phyloP scores from a whole-genome alignment of 495 filamentous ascomycete genomes.

The Xanthoparmelia taractica region DNA sequence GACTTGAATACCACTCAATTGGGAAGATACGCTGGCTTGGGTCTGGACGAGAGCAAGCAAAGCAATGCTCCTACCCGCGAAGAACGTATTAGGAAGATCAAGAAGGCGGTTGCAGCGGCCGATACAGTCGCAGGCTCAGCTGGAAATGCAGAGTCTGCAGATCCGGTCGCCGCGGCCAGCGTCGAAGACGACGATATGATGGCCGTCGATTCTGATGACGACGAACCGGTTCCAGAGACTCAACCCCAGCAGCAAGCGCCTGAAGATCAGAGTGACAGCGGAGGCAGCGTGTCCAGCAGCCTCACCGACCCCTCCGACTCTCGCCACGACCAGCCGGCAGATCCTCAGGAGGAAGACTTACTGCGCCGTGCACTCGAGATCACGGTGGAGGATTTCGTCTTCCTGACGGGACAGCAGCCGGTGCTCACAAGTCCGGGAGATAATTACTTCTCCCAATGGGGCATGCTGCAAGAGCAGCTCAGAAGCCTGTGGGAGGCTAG shows the following conservation, averaged over 20 bases:
- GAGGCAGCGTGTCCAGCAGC: not conserved
- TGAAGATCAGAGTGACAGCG: not conserved
- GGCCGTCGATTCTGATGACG: not conserved
- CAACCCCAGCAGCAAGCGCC: not conserved
- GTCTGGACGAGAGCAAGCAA: not conserved
- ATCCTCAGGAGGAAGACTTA: not conserved
- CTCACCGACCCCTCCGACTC: not conserved
- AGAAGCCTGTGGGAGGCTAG: not conserved
- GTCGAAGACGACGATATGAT: not conserved
- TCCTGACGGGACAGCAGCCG: not conserved
- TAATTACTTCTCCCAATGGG: slow-evolving; percentile 6
- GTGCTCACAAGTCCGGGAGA: not conserved
- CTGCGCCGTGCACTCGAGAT: not conserved
- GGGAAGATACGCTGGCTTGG: not conserved
- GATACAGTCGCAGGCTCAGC: not conserved
- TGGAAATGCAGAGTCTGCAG: not conserved
- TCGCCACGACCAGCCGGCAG: not conserved
- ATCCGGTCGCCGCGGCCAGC: not conserved
- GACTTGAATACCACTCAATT: not conserved
- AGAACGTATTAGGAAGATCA: not conserved
- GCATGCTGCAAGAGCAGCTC: not conserved
- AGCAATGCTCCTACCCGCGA: not conserved
- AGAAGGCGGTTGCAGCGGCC: not conserved
- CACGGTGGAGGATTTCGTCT: not conserved
- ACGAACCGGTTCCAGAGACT: not conserved